A percentile compares a stretch with the other conserved stretches of the same genome.
Conservation (phyloP, 179 eudicot species). For the Nepenthes alata region DNA sequence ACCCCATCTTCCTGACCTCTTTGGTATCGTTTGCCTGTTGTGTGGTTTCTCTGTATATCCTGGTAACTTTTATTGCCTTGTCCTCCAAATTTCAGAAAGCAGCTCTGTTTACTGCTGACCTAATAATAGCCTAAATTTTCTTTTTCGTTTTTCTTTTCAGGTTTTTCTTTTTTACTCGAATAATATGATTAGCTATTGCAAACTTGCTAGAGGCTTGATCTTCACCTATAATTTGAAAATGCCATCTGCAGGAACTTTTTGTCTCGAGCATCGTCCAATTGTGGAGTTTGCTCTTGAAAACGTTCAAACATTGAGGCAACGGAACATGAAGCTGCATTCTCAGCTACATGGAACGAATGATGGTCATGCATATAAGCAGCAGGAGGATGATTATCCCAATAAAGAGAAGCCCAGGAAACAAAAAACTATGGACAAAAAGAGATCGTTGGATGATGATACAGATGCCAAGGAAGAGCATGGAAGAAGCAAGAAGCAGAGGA, state of each 20-base stretch:
- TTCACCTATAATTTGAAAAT: not conserved
- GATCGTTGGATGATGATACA: conserved; percentile 13
- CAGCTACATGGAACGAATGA: conserved; percentile 28
- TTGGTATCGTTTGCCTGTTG: too few relatives aligned
- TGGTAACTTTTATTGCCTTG: too few relatives aligned
- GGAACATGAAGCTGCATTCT: conserved; percentile 41
- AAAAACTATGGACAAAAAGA: conserved; percentile 23
- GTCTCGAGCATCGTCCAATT: conserved; percentile 84
- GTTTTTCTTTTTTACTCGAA: not conserved
- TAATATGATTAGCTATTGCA: not conserved
- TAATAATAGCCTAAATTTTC: not conserved
- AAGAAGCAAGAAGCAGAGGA: conserved; percentile 23
- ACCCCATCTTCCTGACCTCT: not conserved
- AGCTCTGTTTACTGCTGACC: not conserved
- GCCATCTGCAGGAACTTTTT: conserved; percentile 51
- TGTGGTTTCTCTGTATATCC: too few relatives aligned
- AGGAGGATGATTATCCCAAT: conserved; percentile 15
- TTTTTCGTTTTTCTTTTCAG: not conserved
- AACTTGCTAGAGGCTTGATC: not conserved
- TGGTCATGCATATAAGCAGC: conserved; percentile 14
- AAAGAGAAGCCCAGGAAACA: conserved; percentile 33
- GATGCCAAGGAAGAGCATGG: conserved; percentile 18
- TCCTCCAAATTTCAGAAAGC: not conserved
- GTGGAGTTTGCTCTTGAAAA: conserved; percentile 94
- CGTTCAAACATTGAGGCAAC: conserved; percentile 60